phyloP scores from a whole-genome alignment of 495 filamentous ascomycete genomes.

The Aspergillus carlsbadensis region DNA sequence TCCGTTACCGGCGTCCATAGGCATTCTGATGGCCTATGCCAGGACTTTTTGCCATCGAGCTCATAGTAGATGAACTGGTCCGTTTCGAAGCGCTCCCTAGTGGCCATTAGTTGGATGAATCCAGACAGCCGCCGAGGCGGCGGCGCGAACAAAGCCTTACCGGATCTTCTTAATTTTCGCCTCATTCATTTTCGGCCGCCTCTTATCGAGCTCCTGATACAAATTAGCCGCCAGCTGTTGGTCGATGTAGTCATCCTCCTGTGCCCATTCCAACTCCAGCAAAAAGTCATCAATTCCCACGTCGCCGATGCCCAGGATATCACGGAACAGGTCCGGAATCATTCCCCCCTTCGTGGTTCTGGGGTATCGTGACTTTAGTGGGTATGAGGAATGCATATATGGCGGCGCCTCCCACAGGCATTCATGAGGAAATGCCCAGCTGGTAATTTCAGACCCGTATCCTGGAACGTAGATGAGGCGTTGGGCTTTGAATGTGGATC shows the following conservation, averaged over 20 bases:
- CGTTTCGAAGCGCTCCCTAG: conserved; percentile 25
- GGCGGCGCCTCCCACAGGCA: conserved; percentile 22
- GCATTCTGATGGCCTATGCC: conserved; percentile 34
- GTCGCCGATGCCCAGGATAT: conserved; percentile 17
- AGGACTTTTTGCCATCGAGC: conserved; percentile 12
- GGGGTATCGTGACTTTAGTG: conserved; percentile 15
- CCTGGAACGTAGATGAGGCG: background rate
- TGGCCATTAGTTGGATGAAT: too few relatives aligned
- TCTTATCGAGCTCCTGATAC: conserved; percentile 13
- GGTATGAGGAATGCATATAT: conserved; percentile 3
- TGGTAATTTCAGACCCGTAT: background rate
- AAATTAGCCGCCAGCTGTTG: conserved; percentile 14
- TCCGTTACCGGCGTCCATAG: conserved; percentile 39
- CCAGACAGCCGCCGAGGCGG: too few relatives aligned
- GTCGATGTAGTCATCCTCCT: background rate
- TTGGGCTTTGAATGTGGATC: background rate
- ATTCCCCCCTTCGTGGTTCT: background rate
- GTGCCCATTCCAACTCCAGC: conserved; percentile 19
- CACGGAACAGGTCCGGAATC: conserved; percentile 22
- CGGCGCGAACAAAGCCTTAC: background rate
- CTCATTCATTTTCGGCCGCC: background rate
- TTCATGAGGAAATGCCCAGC: background rate
- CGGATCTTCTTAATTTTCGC: background rate
- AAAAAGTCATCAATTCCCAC: conserved; percentile 18
- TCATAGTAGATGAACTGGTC: conserved; percentile 28